Evolutionary conservation across 1,139 yeast species (phyloP), one percentile per base, ranked within the genome.

Genomic region (Kodamaea alishanica): DNA sequence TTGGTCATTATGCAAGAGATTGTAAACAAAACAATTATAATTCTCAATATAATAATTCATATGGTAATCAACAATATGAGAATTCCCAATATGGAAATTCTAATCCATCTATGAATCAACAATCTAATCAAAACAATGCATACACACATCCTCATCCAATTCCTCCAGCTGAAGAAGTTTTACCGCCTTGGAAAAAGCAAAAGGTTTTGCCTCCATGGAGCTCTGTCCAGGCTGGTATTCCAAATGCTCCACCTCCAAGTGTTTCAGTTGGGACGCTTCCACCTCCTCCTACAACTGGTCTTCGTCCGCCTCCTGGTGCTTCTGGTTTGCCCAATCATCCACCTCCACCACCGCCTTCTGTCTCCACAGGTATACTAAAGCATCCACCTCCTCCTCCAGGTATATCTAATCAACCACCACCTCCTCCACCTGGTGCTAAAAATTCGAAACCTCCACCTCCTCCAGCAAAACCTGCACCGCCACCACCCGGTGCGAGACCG

Each of bases 1-100:
- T 76, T 24, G 98, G 97, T 0, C 97, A 92, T 64, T 79, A 82
- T 51, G 89, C 95, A 1, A 72, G 90, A 43, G 97, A 92, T 63
- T 92, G 97, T 71, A 79, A 75, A 45, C 49, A 53, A 34, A 54
- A 47, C 25, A 26, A 25, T 20, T 23, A 28, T 23, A 26, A 35
- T 23, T 28, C 20, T 15, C 20, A 15, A 15, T 15, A 25, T 20
- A 22, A 26, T 6, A 25, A 30, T 20, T 43, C 44, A 50, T 38
- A 47, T 27, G 39, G 43, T 27, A 15, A 15, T 15, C 20, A 15
- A 15, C 20, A 15, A 15, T 15, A 15, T 15, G 20, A 15, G 20
- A 15, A 15, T 15, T 4, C 20, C 4, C 35, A 48, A 10, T 25
- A 29, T 30, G 38, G 39, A 26, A 38, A 41, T 8, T 30, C 8